phyloP scores from a whole-genome alignment of 1,284 basidiomycete species.

The Pulveroboletus sp. region DNA sequence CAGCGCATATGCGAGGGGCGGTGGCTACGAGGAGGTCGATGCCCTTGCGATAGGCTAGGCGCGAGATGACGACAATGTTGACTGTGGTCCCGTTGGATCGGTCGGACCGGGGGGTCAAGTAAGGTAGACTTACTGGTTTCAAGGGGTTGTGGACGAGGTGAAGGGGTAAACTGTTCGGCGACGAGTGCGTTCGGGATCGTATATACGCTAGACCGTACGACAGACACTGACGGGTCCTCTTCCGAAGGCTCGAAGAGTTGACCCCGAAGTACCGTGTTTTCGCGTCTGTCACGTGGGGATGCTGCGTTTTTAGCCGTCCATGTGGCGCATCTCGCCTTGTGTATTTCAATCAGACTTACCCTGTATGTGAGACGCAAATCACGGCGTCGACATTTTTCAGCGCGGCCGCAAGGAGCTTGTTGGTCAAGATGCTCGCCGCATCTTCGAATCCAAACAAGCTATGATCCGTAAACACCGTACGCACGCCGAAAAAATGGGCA shows the following conservation, averaged over 20 bases:
- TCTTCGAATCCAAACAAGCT: conserved; percentile 96
- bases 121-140: conserved; percentile 59
- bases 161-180: conserved; percentile 82
- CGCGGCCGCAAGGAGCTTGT: conserved; percentile 88
- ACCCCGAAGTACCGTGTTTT: conserved; percentile 93
- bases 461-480: conserved; percentile 96
- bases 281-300: conserved; percentile 55
- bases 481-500: conserved; percentile 79
- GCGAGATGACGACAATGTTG: conserved; percentile 91
- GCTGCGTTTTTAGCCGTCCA: background rate
- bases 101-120: background rate
- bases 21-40: conserved; percentile 93
- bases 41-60: conserved; percentile 96
- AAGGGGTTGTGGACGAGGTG: conserved; percentile 44
- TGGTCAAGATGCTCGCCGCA: conserved; percentile 94
- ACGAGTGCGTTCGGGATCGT: conserved; percentile 97
- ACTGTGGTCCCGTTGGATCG: conserved; percentile 48
- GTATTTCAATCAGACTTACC: conserved; percentile 55
- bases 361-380: conserved; percentile 97
- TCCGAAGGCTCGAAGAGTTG: conserved; percentile 59
- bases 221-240: conserved; percentile 43
- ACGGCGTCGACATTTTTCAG: conserved; percentile 91
- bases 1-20: conserved; percentile 85
- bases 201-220: conserved; percentile 68
- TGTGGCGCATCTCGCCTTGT: background rate